phyloP scores from a whole-genome alignment of 2,329 filamentous ascomycete species.

The Massarina eburnea region DNA sequence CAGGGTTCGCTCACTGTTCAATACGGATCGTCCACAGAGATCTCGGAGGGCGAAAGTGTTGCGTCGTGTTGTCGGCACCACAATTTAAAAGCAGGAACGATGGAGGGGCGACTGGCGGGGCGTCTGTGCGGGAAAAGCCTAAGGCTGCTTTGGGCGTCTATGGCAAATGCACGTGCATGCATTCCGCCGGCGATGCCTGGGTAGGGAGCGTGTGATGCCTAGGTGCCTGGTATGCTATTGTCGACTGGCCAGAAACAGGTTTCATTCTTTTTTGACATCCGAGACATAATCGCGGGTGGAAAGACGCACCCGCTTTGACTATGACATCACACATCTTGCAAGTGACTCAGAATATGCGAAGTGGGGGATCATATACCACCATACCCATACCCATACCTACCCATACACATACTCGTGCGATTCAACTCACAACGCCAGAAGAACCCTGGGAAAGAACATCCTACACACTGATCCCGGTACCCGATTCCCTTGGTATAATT shows the following conservation, averaged over 20 bases:
- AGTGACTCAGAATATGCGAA: neutral
- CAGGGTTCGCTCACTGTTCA: neutral
- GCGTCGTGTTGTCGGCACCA: conserved; percentile 16
- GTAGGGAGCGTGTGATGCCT: neutral
- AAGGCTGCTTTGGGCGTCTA: neutral
- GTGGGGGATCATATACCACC: neutral
- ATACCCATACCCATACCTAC: neutral
- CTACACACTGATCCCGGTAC: neutral
- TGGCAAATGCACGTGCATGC: neutral
- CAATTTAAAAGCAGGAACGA: conserved; percentile 27
- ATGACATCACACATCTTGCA: too few species aligned
- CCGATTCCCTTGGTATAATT: conserved; percentile 4
- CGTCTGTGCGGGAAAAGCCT: neutral
- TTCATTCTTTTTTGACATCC: too few species aligned
- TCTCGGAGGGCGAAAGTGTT: conserved; percentile 11
- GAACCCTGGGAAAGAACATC: conserved; percentile 1
- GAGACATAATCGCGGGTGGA: too few species aligned
- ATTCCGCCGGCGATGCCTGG: neutral
- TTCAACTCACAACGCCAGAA: neutral
- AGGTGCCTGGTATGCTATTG: neutral
- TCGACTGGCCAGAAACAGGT: too few species aligned
- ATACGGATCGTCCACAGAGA: conserved; percentile 5
- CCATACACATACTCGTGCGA: neutral
- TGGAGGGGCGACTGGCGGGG: conserved; percentile 17
- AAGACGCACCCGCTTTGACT: too few species aligned